phyloP scores from a whole-genome alignment of 1,139 yeast species.

The Pichia sp. region DNA sequence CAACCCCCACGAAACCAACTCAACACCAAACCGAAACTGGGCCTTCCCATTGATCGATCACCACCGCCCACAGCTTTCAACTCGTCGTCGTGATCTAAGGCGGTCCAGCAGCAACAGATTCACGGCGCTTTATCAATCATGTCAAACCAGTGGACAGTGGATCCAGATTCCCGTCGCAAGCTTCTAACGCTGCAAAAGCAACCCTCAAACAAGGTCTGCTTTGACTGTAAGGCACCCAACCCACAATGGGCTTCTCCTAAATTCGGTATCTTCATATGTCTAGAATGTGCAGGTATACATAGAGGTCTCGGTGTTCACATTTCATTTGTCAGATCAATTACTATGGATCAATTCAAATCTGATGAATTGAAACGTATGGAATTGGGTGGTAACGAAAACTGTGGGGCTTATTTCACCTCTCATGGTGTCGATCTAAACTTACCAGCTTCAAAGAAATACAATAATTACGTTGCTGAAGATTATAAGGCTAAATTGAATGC shows the following conservation, averaged over 20 bases:
- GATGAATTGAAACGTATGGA: constrained; percentile 91
- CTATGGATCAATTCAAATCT: constrained; percentile 96
- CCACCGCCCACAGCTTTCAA: background rate
- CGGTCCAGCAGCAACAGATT: no score
- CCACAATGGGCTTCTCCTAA: constrained; percentile 99
- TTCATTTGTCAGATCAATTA: constrained; percentile 91
- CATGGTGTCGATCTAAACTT: constrained; percentile 64
- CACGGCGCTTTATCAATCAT: no score
- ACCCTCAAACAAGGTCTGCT: constrained; percentile 82
- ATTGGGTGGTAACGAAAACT: constrained; percentile 83
- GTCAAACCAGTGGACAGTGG: constrained; percentile 66
- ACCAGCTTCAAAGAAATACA: constrained; percentile 71
- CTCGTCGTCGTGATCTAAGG: no score
- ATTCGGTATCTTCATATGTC: constrained; percentile 91
- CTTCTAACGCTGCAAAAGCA: constrained; percentile 70
- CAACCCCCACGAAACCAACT: no score
- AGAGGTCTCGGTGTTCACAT: constrained; percentile 96
- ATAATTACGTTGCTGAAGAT: constrained; percentile 89
- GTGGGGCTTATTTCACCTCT: constrained; percentile 56
- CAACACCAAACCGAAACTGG: no score
- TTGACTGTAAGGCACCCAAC: constrained; percentile 91
- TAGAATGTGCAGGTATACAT: constrained; percentile 96
- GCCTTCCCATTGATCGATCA: background rate
- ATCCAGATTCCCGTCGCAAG: constrained; percentile 84
- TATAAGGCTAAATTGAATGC: constrained; percentile 78